Base-by-base conservation (phyloP, 2,329 filamentous ascomycete genomes). In the Eutypa lata region DNA sequence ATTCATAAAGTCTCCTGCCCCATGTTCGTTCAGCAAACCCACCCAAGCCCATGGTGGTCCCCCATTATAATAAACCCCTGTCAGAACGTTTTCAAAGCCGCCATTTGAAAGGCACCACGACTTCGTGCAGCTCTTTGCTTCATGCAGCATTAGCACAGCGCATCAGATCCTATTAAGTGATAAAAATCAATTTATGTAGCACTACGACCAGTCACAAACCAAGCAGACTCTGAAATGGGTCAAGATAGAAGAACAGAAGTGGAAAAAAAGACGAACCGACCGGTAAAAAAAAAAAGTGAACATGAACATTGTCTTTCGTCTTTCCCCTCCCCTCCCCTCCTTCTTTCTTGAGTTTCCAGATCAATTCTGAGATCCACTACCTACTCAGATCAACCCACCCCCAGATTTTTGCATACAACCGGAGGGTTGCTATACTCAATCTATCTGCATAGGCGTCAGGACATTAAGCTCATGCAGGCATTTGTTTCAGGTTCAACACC, bases 41-140 rank as follows among this genome's bases (percentile, higher is more conserved):
- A 31, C 6, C 26, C 6, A 31, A 10, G 6, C 26, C 26, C 26
- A 10, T 31, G 26, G 26, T 31, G 26, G 26, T 31, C 10, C 26
- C 26, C n/a, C n/a, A n/a, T n/a, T 31, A 31, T 31, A 5, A 10
- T 31, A 5, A 5, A 45, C 42, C 42, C 47, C 47, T 37, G 47
- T 48, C 21, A 42, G 31, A 21, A 28, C 26, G 48, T 46, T 53
- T 28, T 16, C 10, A 24, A 24, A 19, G 33, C 46, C 18, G 54
- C 55, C 61, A 65, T 58, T 64, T 44, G 63, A 62, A 61, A 55
- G 54, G 51, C 58, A 63, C 59, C 63, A 65, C 63, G 63, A 63
- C 55, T 60, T 48, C 57, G 38, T 60, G 61, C 61, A 65, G 60
- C 50, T 58, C 51, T 43, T 28, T 43, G 47, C 51, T 44, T 48